A percentile compares a stretch with the other conserved stretches of the same genome.
phyloP scores from a whole-genome alignment of 1,284 basidiomycete species.

The Austropuccinia psidii region DNA sequence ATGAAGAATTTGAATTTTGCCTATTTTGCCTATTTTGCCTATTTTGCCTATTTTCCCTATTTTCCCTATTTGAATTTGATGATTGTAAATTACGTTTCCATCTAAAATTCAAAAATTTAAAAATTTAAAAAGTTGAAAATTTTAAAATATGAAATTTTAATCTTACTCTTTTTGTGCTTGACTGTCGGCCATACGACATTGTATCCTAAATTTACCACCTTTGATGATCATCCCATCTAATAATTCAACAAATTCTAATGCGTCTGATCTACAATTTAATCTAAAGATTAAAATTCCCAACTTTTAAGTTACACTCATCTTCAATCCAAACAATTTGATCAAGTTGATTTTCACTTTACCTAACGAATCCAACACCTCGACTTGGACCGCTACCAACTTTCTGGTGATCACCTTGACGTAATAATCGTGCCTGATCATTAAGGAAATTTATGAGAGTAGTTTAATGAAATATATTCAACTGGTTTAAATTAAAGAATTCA shows the following conservation, averaged over 20 bases:
- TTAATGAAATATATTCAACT: neutral
- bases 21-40: too few species aligned
- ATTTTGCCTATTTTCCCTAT: too few species aligned
- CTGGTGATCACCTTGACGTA: constrained; percentile 17
- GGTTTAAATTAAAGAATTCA: neutral
- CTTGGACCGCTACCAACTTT: constrained; percentile 9
- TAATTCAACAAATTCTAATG: constrained; percentile 14
- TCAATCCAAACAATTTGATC: neutral
- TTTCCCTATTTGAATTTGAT: too few species aligned
- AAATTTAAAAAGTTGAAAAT: neutral
- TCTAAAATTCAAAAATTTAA: neutral
- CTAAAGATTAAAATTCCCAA: neutral
- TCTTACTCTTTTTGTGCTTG: constrained; percentile 31
- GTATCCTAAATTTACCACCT: neutral
- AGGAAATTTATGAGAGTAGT: neutral
- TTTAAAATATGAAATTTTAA: neutral
- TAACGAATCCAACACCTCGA: constrained; percentile 26
- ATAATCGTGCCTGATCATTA: neutral
- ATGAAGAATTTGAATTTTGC: too few species aligned
- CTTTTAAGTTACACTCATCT: neutral
- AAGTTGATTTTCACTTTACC: neutral
- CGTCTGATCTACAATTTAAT: neutral
- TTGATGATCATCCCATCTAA: constrained; percentile 16
- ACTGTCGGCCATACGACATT: constrained; percentile 34
- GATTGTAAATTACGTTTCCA: constrained; percentile 26